Evolutionary conservation across 371 early-diverging fungal genomes (phyloP).

Genomic region (Gilbertella persicaria): DNA sequence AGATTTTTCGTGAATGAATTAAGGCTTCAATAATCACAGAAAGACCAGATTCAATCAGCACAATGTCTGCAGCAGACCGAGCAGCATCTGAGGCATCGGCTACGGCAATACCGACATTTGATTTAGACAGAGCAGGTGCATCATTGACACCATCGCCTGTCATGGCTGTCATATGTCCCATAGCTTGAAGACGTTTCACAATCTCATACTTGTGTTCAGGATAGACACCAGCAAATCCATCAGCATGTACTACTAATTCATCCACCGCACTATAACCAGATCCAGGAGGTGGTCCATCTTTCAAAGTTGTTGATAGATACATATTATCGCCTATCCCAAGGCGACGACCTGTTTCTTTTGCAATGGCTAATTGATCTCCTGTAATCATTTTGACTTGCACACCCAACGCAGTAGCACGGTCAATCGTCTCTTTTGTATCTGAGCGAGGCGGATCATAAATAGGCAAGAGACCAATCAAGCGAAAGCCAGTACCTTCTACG

Average conservation of each 20-base stretch:
- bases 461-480: constrained; percentile 90
- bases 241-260: too few relatives aligned
- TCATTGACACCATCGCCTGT: constrained; percentile 99
- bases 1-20: constrained; percentile 69
- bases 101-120: constrained; percentile 99
- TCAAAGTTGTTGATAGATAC: too few relatives aligned
- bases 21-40: constrained; percentile 73
- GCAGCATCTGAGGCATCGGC: constrained; percentile 98
- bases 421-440: constrained; percentile 86
- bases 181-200: constrained; percentile 84
- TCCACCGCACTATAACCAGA: too few relatives aligned
- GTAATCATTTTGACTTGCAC: constrained; percentile 98
- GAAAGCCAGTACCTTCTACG: constrained; percentile 90
- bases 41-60: constrained; percentile 90
- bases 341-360: constrained; percentile 91
- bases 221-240: constrained; percentile 89
- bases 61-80: constrained; percentile 97
- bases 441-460: constrained; percentile 98
- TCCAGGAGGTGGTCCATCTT: too few relatives aligned
- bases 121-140: constrained; percentile 96
- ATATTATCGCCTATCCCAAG: too few relatives aligned
- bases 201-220: constrained; percentile 94
- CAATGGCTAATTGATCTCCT: constrained; percentile 96
- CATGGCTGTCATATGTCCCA: constrained; percentile 97
- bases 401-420: constrained; percentile 87